These are phyloP conservation scores for Scheffersomyces titani DNA, from an alignment of 1,139 yeast genomes.

Conservation along the genomic window DNA sequence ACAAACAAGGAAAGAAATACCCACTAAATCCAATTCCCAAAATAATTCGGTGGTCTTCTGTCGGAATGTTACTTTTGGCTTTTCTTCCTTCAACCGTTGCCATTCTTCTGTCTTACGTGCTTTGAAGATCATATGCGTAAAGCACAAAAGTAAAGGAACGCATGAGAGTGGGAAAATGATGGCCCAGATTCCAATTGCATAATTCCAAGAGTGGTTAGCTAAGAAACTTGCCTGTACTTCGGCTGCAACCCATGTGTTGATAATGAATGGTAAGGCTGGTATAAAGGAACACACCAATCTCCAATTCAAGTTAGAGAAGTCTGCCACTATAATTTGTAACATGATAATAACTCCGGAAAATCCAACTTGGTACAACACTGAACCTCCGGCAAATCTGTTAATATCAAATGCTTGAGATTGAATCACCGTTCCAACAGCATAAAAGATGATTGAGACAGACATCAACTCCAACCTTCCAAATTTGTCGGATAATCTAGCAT, in stretches of 20 bases:
- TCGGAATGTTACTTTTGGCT: conserved; percentile 2
- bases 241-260: conserved; percentile 78
- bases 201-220: conserved; percentile 54
- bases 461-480: conserved; percentile 68
- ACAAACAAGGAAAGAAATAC: conserved; percentile 50
- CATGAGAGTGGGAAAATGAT: conserved; percentile 67
- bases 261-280: conserved; percentile 70
- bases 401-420: conserved; percentile 69
- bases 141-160: conserved; percentile 56
- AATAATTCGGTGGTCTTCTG: conserved; percentile 21
- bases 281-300: conserved; percentile 62
- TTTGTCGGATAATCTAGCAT: conserved; percentile 68
- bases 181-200: conserved; percentile 82
- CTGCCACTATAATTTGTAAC: conserved; percentile 60
- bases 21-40: conserved; percentile 59
- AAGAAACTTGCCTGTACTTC: conserved; percentile 35
- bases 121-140: conserved; percentile 54
- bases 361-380: conserved; percentile 70
- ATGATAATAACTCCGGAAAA: conserved; percentile 63
- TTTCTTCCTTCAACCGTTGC: conserved; percentile 22
- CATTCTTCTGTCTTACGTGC: conserved; percentile 57
- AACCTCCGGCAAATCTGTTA: conserved; percentile 70
- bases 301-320: conserved; percentile 69
- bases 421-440: conserved; percentile 69
- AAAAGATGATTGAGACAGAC: conserved; percentile 55